Evolutionary conservation across 2,329 filamentous ascomycete genomes (phyloP), one percentile per base, ranked within the genome.

Genomic region (Neonectria punicea): DNA sequence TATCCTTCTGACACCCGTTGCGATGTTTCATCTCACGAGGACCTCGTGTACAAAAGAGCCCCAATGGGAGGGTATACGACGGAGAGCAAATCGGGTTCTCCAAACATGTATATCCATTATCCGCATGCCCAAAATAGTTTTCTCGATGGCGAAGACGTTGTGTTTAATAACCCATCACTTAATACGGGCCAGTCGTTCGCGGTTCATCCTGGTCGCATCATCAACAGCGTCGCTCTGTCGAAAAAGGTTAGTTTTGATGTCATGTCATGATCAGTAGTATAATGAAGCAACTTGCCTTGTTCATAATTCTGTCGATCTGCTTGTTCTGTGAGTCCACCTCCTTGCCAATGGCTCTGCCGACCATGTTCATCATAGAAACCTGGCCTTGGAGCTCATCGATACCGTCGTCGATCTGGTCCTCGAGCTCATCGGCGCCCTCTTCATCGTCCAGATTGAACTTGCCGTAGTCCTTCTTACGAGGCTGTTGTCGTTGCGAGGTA

Each of bases 391-490:
- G 91, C 75, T 92, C 89, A 66, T 88, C 88, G 67, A 86, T 78
- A 25, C 80, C 80, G 16, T 78, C 78, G 20, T 93, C 89, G 82
- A 93, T 90, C 67, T 81, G 78, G 43, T 80, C 81, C 69, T 81
- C 83, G 4, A 81, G 71, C 59, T 85, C 85, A 56, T 81, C 78
- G 16, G 79, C 79, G 25, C 77, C 80, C 53, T 91, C 90, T 63
- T 89, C 90, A 65, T 93, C 90, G 73, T 94, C 92, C 68, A 96
- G 90, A 70, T 92, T 90, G 73, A 92, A 96, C 77, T 93, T 94
- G 53, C 80, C 80, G 47, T 81, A 81, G 47, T 81, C 79, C 72
- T 81, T 81, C 71, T 81, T 81, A 34, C 77, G 76, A 39, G 74
- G 68, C 56, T 78, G 77, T 41, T 73, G 73, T 44, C 73, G 74